These are phyloP conservation scores for Calonectria honghensis DNA, from an alignment of 2,329 filamentous ascomycete genomes.

Conservation along the genomic window DNA sequence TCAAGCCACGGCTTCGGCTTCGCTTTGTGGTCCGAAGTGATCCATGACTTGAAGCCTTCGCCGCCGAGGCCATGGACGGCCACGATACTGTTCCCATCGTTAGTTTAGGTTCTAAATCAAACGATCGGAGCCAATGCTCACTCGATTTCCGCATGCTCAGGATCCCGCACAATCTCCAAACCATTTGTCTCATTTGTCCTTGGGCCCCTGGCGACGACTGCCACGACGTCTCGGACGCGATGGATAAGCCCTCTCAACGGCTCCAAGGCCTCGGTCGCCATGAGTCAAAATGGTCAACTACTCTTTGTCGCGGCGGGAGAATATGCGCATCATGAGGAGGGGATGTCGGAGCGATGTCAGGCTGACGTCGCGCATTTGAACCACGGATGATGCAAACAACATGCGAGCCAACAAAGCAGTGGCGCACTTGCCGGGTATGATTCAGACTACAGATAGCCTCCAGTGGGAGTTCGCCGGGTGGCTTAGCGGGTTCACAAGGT, in stretches of 20 bases:
- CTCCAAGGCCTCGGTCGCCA: constrained; percentile 36
- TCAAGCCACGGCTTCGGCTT: constrained; percentile 36
- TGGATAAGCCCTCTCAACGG: constrained; percentile 31
- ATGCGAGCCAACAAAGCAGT: constrained; percentile 27
- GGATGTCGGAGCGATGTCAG: not conserved
- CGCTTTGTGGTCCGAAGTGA: constrained; percentile 29
- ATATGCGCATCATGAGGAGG: not conserved
- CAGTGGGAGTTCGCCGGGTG: constrained; percentile 1
- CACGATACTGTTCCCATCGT: constrained; percentile 29
- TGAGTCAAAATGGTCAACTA: not conserved
- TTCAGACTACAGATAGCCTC: constrained; percentile 23
- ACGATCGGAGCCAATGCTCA: not conserved
- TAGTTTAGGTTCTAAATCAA: not conserved
- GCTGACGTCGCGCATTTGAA: not conserved
- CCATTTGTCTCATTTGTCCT: constrained; percentile 29
- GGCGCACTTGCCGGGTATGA: constrained; percentile 17
- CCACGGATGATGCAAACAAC: constrained; percentile 9
- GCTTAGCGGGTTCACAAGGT: constrained; percentile 26
- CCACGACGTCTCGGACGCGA: constrained; percentile 34
- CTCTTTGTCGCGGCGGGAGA: not conserved
- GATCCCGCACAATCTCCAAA: constrained; percentile 35
- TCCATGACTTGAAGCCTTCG: constrained; percentile 39
- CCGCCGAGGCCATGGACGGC: constrained; percentile 40
- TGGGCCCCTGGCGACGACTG: constrained; percentile 16
- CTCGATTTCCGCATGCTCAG: constrained; percentile 37